These are phyloP conservation scores for Rheum nobile DNA, from an alignment of 148 eudicot species.

Conservation along the genomic window DNA sequence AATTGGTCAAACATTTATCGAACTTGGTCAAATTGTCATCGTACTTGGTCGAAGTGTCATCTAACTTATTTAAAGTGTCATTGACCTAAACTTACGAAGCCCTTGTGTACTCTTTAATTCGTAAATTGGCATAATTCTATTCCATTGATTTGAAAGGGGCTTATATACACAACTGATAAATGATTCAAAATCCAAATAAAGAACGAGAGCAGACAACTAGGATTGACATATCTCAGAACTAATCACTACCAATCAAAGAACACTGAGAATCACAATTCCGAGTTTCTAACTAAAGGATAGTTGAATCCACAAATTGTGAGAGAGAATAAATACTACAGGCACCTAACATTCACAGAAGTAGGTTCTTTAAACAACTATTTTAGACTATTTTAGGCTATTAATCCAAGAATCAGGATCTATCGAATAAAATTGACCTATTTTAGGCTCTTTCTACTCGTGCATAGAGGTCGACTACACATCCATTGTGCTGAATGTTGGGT, in stretches of 20 bases:
- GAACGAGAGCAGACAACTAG: not conserved
- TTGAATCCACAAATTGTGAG: not conserved
- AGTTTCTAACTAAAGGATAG: not conserved
- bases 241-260: not conserved
- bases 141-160: not conserved
- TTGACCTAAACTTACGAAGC: no score
- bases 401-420: not conserved
- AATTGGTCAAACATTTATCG: no score
- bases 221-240: not conserved
- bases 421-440: not conserved
- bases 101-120: not conserved
- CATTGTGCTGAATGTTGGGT: constrained; percentile 38
- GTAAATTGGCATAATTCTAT: not conserved
- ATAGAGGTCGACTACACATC: constrained; percentile 40
- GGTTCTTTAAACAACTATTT: not conserved
- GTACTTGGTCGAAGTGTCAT: no score
- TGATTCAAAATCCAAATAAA: not conserved
- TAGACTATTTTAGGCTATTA: not conserved
- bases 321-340: not conserved
- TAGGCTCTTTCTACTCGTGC: constrained; percentile 10
- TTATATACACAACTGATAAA: not conserved
- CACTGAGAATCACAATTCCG: not conserved
- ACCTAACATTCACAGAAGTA: not conserved
- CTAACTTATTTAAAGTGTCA: no score
- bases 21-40: no score